Evolutionary conservation across 2,329 filamentous ascomycete species (phyloP), one percentile per base, ranked within the genome.

Genomic region (Chaetothyriales sp.): DNA sequence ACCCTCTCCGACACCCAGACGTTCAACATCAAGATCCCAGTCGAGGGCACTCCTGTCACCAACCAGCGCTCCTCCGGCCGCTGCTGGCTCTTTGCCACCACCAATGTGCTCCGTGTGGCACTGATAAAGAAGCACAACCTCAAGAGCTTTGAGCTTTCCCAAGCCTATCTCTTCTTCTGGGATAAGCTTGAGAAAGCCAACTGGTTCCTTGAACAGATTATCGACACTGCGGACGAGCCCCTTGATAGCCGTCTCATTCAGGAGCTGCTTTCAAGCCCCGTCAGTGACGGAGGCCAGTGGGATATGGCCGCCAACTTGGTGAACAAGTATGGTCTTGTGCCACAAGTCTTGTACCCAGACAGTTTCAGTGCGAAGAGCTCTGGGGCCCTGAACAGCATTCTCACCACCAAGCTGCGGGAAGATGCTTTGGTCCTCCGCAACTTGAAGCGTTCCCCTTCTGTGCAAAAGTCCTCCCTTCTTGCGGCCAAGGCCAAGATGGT

Each of bases 141-240:
- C 18, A 77, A 81, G 46, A 73, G 77, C 49, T 93, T 94, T 61
- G 85, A 94, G 71, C 73, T 95, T n/a, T 88, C 83, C 26, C 88
- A 94, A 67, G 75, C 82, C 1, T 93, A 93, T 62, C 75, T 94
- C 3, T 94, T 90, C 70, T 94, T 87, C 74, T 93, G 84, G 83
- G 88, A 95, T 66, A 94, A 94, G 70, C 78, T 94, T 18, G 88
- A 95, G 67, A 94, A 94, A 67, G 76, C 83, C 7, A 94, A 94
- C 66, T 94, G 78, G 72, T 94, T 93, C 69, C 75, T 94, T 18
- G 86, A 93, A 67, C 83, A 85, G 61, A 78, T 90, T 54, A 77
- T 94, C 50, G 80, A 86, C 55, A 93, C 87, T 0, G 75, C 78
- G 0, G 70, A 72, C 48, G 75, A 87, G 59, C 79, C 82, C 32